A percentile compares a stretch with the other conserved stretches of the same genome.
phyloP scores from a whole-genome alignment of 495 filamentous ascomycete genomes.

The Patellaria atrata region DNA sequence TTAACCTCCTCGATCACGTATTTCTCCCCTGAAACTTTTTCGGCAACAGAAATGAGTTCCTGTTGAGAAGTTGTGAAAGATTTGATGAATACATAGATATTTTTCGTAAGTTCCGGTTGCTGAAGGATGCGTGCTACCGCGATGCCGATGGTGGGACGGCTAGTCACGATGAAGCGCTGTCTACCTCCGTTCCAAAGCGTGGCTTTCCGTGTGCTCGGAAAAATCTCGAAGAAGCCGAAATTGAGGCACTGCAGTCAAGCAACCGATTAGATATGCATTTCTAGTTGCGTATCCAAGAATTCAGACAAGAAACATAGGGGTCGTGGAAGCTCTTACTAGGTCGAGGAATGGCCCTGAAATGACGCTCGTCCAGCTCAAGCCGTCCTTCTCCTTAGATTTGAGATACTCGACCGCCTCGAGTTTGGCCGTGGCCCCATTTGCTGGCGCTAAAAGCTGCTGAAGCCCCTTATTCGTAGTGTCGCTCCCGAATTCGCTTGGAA shows the following conservation, averaged over 20 bases:
- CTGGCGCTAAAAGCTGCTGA: slow-evolving; percentile 8
- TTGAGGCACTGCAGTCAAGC: too few species aligned
- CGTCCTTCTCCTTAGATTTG: slow-evolving; percentile 26
- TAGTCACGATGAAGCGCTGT: slow-evolving; percentile 28
- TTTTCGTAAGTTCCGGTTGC: slow-evolving; percentile 30
- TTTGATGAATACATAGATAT: slow-evolving; percentile 35
- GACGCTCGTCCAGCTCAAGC: slow-evolving; percentile 36
- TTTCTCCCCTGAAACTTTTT: slow-evolving; percentile 29
- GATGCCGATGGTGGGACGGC: slow-evolving; percentile 27
- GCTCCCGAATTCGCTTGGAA: slow-evolving; percentile 29
- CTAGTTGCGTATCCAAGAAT: neutral
- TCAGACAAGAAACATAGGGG: too few species aligned
- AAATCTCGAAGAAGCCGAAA: too few species aligned
- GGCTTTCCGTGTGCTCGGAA: slow-evolving; percentile 28
- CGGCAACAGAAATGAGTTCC: slow-evolving; percentile 32
- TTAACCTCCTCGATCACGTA: slow-evolving; percentile 30
- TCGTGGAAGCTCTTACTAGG: too few species aligned
- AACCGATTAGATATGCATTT: too few species aligned
- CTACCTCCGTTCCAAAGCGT: slow-evolving; percentile 34
- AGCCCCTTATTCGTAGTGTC: slow-evolving; percentile 22
- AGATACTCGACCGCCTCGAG: slow-evolving; percentile 33
- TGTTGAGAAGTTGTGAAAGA: slow-evolving; percentile 33
- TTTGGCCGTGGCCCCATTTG: slow-evolving; percentile 25
- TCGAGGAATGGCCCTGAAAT: slow-evolving; percentile 38
- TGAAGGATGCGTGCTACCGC: slow-evolving; percentile 30